Evolutionary conservation across 257 asterid species (phyloP).

Genomic region (Lycium barbarum): DNA sequence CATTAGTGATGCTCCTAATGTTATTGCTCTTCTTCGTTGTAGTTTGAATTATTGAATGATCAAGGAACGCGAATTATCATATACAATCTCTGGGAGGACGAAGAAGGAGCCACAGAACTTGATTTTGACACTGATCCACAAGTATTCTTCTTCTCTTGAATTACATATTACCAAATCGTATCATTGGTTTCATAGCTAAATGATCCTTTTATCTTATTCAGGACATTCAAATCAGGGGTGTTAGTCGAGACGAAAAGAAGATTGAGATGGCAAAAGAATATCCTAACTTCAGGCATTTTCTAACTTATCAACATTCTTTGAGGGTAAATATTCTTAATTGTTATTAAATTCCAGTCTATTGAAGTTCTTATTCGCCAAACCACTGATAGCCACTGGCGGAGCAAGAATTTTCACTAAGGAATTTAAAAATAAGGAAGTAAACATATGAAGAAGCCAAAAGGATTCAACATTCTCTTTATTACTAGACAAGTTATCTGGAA

Average conservation of each 20-base stretch:
- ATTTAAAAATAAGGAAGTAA: too few species aligned
- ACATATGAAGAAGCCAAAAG: too few species aligned
- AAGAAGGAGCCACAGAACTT: conserved; percentile 63
- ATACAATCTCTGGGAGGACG: conserved; percentile 90
- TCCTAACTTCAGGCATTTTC: conserved; percentile 64
- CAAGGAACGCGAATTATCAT: conserved; percentile 81
- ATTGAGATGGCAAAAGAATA: conserved; percentile 61
- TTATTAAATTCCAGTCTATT: neutral
- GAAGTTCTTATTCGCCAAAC: neutral
- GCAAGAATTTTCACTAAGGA: too few species aligned
- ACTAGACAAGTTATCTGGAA: neutral
- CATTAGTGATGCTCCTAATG: neutral
- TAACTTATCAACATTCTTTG: conserved; percentile 77
- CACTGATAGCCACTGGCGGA: neutral
- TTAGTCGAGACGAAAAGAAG: conserved; percentile 66
- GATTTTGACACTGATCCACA: conserved; percentile 66
- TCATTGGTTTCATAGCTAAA: neutral
- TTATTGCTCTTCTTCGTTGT: neutral
- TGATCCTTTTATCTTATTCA: conserved; percentile 28
- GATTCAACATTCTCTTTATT: too few species aligned
- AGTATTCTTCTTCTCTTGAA: conserved; percentile 41
- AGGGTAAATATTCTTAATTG: conserved; percentile 50
- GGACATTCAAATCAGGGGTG: conserved; percentile 86
- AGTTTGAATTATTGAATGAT: conserved; percentile 60
- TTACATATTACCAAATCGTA: neutral